Evolutionary conservation across 139 green algal species (phyloP).

Genomic region (Klebsormidium nitens): DNA sequence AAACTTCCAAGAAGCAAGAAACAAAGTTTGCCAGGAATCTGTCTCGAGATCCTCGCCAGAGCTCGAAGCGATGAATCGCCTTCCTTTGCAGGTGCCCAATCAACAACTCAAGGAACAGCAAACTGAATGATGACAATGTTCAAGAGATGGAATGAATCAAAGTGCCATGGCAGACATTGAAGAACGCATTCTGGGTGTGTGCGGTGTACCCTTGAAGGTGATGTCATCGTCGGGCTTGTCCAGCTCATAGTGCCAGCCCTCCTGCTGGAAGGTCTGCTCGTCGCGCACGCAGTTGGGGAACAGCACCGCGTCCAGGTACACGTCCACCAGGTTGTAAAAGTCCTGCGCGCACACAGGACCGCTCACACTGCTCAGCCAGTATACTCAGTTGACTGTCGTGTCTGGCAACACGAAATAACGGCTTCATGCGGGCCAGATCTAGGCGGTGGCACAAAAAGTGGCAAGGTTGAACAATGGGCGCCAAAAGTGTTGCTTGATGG

Average conservation of each 20-base stretch:
- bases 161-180: too few species aligned
- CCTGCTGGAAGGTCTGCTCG: constrained; percentile 85
- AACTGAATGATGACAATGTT: too few species aligned
- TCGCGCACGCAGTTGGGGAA: constrained; percentile 84
- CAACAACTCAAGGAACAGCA: too few species aligned
- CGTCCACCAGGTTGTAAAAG: constrained; percentile 98
- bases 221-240: constrained; percentile 50
- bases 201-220: constrained; percentile 36
- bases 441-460: neutral
- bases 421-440: neutral
- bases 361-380: neutral
- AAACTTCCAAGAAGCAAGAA: too few species aligned
- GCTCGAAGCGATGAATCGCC: too few species aligned
- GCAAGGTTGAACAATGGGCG: neutral
- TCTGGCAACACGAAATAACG: neutral
- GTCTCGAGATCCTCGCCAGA: too few species aligned
- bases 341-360: constrained; percentile 58
- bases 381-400: neutral
- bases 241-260: constrained; percentile 86
- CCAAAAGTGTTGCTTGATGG: constrained; percentile 58
- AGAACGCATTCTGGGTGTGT: too few species aligned
- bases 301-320: constrained; percentile 98
- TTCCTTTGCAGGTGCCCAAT: too few species aligned
- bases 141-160: too few species aligned
- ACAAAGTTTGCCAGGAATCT: too few species aligned